A percentile compares a stretch with the other conserved stretches of the same genome.
Evolutionary conservation across 495 filamentous ascomycete genomes (phyloP).

Genomic region (Neurospora sp.): DNA sequence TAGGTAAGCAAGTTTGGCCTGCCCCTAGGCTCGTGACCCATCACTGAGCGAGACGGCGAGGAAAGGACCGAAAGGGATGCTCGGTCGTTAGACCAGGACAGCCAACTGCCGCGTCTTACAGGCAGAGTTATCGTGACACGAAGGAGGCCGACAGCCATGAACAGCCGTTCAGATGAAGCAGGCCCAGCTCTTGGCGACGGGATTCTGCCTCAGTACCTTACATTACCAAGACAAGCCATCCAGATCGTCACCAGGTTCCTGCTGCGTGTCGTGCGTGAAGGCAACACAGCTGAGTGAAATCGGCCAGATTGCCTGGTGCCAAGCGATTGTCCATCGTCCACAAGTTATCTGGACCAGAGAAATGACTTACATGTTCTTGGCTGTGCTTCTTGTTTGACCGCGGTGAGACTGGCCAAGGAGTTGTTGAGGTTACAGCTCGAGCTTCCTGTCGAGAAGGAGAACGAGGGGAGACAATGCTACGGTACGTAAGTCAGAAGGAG

Average conservation of each 20-base stretch:
- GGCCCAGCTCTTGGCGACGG: conserved; percentile 24
- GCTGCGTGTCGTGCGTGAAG: neutral
- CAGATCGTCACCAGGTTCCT: conserved; percentile 1
- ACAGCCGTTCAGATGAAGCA: conserved; percentile 10
- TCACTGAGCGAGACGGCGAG: conserved; percentile 3
- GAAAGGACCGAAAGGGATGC: neutral
- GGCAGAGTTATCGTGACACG: conserved; percentile 1
- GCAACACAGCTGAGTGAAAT: neutral
- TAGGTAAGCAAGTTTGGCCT: neutral
- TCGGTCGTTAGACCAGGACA: neutral
- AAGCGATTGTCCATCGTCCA: neutral
- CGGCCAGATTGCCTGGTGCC: neutral
- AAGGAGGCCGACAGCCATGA: neutral
- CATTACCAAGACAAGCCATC: conserved; percentile 14
- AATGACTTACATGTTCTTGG: neutral
- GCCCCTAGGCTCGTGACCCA: neutral
- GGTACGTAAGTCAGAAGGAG: neutral
- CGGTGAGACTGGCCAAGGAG: neutral
- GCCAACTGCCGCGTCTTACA: neutral
- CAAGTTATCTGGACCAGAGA: neutral
- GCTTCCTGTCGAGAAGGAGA: neutral
- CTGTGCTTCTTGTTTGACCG: neutral
- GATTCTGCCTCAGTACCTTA: conserved; percentile 16
- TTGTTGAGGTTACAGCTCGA: neutral
- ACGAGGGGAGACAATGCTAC: neutral